phyloP scores from a whole-genome alignment of 371 early-diverging fungal species.

The Mucor velutinosus region DNA sequence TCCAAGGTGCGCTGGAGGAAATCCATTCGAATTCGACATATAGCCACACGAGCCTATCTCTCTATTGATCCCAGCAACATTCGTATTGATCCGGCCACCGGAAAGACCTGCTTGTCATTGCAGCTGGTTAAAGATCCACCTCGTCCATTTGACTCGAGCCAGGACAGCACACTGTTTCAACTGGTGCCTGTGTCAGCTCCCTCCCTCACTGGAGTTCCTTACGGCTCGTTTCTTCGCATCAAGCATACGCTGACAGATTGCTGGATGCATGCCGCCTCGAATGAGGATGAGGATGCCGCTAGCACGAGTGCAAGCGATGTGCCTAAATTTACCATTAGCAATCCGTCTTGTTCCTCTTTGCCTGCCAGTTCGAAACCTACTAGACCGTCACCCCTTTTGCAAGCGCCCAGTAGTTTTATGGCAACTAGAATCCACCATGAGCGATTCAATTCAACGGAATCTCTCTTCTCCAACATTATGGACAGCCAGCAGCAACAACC shows the following conservation, averaged over 20 bases:
- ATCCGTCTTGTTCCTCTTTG: not conserved
- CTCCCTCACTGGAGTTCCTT: constrained; percentile 18
- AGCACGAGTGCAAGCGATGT: not conserved
- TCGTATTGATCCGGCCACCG: constrained; percentile 37
- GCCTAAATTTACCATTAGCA: not conserved
- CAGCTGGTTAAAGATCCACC: constrained; percentile 33
- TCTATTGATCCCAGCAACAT: constrained; percentile 47
- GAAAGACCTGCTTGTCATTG: constrained; percentile 39
- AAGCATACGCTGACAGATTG: constrained; percentile 50
- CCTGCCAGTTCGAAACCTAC: not conserved
- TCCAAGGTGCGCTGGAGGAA: constrained; percentile 47
- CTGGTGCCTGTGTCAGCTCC: constrained; percentile 36
- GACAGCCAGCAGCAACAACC: not conserved
- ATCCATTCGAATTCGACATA: constrained; percentile 50
- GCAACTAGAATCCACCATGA: not conserved
- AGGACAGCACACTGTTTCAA: constrained; percentile 45
- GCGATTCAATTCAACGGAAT: constrained; percentile 14
- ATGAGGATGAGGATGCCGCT: constrained; percentile 10
- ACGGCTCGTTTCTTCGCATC: constrained; percentile 48
- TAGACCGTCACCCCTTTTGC: not conserved
- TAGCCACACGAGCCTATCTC: constrained; percentile 46
- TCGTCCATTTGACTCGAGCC: constrained; percentile 8
- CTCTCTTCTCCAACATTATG: not conserved
- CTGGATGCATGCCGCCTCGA: constrained; percentile 52
- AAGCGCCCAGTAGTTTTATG: not conserved